A percentile compares a stretch with the other conserved stretches of the same genome.
Conservation (phyloP, 495 filamentous ascomycete species). For the Aspergillus sclerotioniger region DNA sequence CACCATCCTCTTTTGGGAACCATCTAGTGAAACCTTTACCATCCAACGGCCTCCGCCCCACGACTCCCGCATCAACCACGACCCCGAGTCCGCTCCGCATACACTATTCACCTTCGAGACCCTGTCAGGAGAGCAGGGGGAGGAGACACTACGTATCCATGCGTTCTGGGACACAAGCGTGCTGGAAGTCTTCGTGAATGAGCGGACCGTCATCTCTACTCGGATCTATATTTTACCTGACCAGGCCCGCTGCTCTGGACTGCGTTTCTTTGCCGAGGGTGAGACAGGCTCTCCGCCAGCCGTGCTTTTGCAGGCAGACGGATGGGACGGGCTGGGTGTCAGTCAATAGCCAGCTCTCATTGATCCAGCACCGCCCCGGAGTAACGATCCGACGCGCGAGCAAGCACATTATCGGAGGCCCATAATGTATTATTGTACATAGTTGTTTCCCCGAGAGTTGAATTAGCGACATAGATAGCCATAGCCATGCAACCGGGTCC, state of each 20-base stretch:
- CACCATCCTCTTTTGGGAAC: constrained; percentile 29
- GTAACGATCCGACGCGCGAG: not conserved
- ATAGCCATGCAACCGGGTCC: not conserved
- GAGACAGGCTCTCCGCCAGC: not conserved
- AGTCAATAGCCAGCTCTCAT: not conserved
- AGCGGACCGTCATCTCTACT: constrained; percentile 37
- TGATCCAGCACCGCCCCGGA: not conserved
- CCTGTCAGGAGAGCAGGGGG: constrained; percentile 17
- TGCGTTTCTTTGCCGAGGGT: constrained; percentile 32
- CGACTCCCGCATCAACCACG: constrained; percentile 30
- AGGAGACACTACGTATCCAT: constrained; percentile 36
- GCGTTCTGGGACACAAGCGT: constrained; percentile 39
- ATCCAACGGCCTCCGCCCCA: constrained; percentile 29
- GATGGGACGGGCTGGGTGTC: constrained; percentile 35
- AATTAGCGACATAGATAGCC: not conserved
- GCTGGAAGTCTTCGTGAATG: constrained; percentile 42
- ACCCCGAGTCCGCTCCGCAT: constrained; percentile 31
- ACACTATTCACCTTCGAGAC: constrained; percentile 34
- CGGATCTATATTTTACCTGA: constrained; percentile 28
- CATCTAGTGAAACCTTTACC: constrained; percentile 31
- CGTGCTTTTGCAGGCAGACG: constrained; percentile 22
- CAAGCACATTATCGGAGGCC: not conserved
- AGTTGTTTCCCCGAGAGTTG: not conserved
- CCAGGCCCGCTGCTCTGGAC: constrained; percentile 13
- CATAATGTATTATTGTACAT: constrained; percentile 4